Evolutionary conservation across 2,329 filamentous ascomycete genomes (phyloP).

Genomic region (Arachnopeziza araneosa): DNA sequence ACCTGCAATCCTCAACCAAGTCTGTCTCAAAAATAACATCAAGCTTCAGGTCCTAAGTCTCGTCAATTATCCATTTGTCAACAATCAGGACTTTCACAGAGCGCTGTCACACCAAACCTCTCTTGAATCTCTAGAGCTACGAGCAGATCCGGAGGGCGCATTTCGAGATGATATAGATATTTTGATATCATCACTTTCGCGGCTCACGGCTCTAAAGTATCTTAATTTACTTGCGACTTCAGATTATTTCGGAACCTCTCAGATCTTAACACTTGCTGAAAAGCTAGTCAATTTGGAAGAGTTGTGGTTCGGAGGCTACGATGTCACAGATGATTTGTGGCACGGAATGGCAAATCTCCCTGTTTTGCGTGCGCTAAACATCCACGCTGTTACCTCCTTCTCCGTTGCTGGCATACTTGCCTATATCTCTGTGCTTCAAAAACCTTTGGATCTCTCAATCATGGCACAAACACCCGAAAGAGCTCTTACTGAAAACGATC

Average conservation of each 20-base stretch:
- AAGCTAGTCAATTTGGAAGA: conserved; percentile 43
- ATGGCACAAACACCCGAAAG: conserved; percentile 28
- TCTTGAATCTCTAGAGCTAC: conserved; percentile 41
- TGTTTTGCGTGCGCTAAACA: conserved; percentile 45
- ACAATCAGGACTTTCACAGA: conserved; percentile 46
- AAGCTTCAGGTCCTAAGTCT: conserved; percentile 44
- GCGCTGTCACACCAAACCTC: conserved; percentile 44
- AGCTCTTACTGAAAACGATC: conserved; percentile 24
- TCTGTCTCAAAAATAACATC: conserved; percentile 42
- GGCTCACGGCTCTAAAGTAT: conserved; percentile 44
- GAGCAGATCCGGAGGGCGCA: conserved; percentile 41
- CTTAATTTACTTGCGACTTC: conserved; percentile 48
- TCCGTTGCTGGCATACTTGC: conserved; percentile 43
- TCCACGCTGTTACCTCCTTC: conserved; percentile 51
- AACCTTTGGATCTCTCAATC: conserved; percentile 31
- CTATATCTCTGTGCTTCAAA: conserved; percentile 36
- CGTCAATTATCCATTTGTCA: conserved; percentile 41
- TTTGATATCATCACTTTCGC: conserved; percentile 45
- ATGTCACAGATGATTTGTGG: conserved; percentile 45
- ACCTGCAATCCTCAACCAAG: conserved; percentile 44
- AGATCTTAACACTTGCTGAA: conserved; percentile 43
- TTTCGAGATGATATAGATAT: conserved; percentile 42
- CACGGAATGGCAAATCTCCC: conserved; percentile 39
- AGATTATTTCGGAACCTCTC: conserved; percentile 43
- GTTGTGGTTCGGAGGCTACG: conserved; percentile 50